phyloP scores from a whole-genome alignment of 768 basidiomycete genomes.

The Leucocoprinus sp. region DNA sequence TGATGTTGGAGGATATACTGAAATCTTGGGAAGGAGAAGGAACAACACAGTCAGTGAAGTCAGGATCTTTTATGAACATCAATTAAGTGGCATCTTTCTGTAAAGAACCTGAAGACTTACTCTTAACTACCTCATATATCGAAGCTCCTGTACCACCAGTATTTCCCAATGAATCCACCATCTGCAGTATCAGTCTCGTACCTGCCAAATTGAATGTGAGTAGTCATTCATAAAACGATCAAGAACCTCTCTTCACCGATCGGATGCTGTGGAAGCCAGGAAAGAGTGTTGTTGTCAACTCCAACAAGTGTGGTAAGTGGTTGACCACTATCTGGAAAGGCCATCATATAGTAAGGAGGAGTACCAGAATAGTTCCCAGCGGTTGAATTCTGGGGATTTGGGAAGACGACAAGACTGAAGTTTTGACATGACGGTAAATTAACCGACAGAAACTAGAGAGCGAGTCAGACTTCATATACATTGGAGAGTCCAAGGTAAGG shows the following conservation, averaged over 20 bases:
- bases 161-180: constrained; percentile 35
- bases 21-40: constrained; percentile 18
- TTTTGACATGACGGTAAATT: constrained; percentile 7
- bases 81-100: no score
- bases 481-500: neutral
- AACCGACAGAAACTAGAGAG: neutral
- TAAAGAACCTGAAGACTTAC: no score
- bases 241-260: constrained; percentile 24
- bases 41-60: constrained; percentile 27
- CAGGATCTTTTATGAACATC: no score
- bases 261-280: constrained; percentile 31
- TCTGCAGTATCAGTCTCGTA: constrained; percentile 31
- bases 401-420: neutral
- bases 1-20: constrained; percentile 30
- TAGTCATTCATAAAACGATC: neutral
- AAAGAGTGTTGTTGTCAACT: constrained; percentile 20
- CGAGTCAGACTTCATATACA: neutral
- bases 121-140: constrained; percentile 30
- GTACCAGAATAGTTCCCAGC: constrained; percentile 14
- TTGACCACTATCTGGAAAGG: constrained; percentile 28
- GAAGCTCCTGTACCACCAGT: constrained; percentile 31
- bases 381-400: constrained; percentile 7
- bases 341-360: constrained; percentile 35
- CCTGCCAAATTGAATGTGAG: constrained; percentile 22
- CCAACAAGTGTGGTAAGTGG: constrained; percentile 29